Conservation (phyloP, 1,284 basidiomycete genomes). For the Fistulinella cinereoalba region DNA sequence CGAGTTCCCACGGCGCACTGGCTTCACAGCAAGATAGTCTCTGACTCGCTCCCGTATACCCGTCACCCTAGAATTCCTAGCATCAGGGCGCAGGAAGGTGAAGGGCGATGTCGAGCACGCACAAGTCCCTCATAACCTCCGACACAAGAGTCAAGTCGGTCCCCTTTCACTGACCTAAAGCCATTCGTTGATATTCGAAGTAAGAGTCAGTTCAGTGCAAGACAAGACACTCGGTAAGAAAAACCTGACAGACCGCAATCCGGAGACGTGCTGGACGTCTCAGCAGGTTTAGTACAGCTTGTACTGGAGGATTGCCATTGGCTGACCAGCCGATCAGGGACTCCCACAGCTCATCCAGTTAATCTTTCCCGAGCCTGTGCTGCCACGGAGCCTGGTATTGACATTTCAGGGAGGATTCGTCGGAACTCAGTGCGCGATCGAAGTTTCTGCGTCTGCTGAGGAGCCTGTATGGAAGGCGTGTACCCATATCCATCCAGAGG, state of each 20-base stretch:
- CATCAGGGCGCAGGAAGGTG: too few relatives aligned
- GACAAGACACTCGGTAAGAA: slow-evolving; percentile 75
- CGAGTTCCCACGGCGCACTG: slow-evolving; percentile 19
- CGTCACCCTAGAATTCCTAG: too few relatives aligned
- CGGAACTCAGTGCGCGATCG: slow-evolving; percentile 58
- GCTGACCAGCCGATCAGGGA: slow-evolving; percentile 44
- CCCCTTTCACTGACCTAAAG: background rate
- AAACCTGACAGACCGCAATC: slow-evolving; percentile 63
- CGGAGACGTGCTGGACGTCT: slow-evolving; percentile 83
- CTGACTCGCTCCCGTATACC: too few relatives aligned
- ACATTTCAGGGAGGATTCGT: slow-evolving; percentile 85
- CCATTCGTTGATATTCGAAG: slow-evolving; percentile 6
- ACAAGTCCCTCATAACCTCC: slow-evolving; percentile 18
- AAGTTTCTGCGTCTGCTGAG: slow-evolving; percentile 32
- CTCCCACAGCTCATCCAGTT: slow-evolving; percentile 72
- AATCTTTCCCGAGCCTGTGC: slow-evolving; percentile 49
- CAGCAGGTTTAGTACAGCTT: slow-evolving; percentile 52
- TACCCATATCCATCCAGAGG: slow-evolving; percentile 65
- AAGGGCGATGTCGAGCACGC: slow-evolving; percentile 21
- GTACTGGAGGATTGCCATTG: slow-evolving; percentile 1
- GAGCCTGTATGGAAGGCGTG: slow-evolving; percentile 45
- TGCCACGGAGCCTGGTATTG: slow-evolving; percentile 54
- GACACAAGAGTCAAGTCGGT: slow-evolving; percentile 54
- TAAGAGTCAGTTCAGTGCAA: slow-evolving; percentile 80
- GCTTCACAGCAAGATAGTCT: background rate